These are phyloP conservation scores for Lantana camara DNA, from an alignment of 257 asterid genomes.

Conservation along the genomic window DNA sequence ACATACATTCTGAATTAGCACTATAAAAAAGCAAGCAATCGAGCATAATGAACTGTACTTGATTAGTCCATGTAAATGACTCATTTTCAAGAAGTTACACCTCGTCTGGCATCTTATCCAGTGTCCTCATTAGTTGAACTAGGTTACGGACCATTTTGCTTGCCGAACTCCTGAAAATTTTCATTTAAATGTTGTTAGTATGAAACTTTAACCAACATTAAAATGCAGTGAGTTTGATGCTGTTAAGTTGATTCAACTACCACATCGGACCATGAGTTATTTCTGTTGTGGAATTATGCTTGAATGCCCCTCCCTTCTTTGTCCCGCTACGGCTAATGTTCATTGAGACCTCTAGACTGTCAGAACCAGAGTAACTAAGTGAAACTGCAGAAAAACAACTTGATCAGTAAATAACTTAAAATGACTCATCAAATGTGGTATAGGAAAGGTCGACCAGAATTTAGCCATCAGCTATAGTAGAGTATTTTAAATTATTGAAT, in stretches of 20 bases:
- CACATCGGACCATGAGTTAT: slow-evolving; percentile 90
- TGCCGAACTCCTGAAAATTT: slow-evolving; percentile 79
- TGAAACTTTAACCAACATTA: slow-evolving; percentile 14
- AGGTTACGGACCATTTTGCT: slow-evolving; percentile 93
- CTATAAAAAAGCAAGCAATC: slow-evolving; percentile 10
- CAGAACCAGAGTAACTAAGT: slow-evolving; percentile 78
- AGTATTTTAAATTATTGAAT: background rate
- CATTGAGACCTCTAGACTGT: slow-evolving; percentile 89
- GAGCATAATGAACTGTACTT: slow-evolving; percentile 16
- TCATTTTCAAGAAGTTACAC: slow-evolving; percentile 36
- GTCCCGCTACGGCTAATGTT: slow-evolving; percentile 77
- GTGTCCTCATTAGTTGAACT: slow-evolving; percentile 89
- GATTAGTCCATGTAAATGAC: slow-evolving; percentile 18
- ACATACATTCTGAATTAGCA: slow-evolving; percentile 25
- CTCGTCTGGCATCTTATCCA: slow-evolving; percentile 97
- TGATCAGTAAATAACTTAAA: slow-evolving; percentile 30
- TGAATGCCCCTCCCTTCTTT: slow-evolving; percentile 79
- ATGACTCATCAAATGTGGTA: slow-evolving; percentile 8
- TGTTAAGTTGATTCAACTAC: slow-evolving; percentile 35
- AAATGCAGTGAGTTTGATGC: slow-evolving; percentile 4
- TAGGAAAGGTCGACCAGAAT: slow-evolving; percentile 23
- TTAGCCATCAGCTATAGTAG: background rate
- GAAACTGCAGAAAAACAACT: slow-evolving; percentile 61
- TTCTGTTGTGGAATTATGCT: slow-evolving; percentile 64
- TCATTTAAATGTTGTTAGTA: slow-evolving; percentile 13